Percentiles rank a stretch among this genome's conserved stretches.
Evolutionary conservation across 2,329 filamentous ascomycete genomes (phyloP).

Genomic region (Colletotrichum sp.): DNA sequence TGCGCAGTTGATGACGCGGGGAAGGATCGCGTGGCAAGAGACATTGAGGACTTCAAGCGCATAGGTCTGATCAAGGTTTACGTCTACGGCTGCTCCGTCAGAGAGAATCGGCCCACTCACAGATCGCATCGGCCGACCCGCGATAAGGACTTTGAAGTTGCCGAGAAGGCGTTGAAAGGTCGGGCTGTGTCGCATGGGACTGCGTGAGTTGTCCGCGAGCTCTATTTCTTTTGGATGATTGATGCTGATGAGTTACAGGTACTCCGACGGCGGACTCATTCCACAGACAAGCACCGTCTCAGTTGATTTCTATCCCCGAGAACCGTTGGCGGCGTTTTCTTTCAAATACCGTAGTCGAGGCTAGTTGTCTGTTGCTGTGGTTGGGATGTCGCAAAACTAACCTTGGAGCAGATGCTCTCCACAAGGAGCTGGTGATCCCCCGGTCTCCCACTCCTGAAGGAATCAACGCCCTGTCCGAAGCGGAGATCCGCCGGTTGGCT

Average conservation of each 20-base stretch:
- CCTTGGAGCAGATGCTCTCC: conserved; percentile 21
- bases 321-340: conserved; percentile 17
- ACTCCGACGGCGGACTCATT: background rate
- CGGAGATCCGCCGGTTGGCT: conserved; percentile 17
- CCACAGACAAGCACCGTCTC: background rate
- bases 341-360: conserved; percentile 29
- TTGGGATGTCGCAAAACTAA: background rate
- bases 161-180: conserved; percentile 22
- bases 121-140: background rate
- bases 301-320: conserved; percentile 7
- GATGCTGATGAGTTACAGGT: background rate
- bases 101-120: background rate
- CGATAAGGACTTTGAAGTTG: background rate
- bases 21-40: conserved; percentile 2
- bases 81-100: conserved; percentile 4
- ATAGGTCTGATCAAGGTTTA: conserved; percentile 25
- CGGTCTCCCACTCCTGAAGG: conserved; percentile 19
- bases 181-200: conserved; percentile 23
- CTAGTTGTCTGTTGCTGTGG: background rate
- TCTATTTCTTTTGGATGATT: background rate
- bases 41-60: conserved; percentile 3
- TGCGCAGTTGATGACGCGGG: conserved; percentile 13
- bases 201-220: conserved; percentile 16
- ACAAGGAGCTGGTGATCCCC: conserved; percentile 23
- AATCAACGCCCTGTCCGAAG: conserved; percentile 7